Conservation (phyloP, 2,329 filamentous ascomycete species). For the Colletotrichum orbiculare region DNA sequence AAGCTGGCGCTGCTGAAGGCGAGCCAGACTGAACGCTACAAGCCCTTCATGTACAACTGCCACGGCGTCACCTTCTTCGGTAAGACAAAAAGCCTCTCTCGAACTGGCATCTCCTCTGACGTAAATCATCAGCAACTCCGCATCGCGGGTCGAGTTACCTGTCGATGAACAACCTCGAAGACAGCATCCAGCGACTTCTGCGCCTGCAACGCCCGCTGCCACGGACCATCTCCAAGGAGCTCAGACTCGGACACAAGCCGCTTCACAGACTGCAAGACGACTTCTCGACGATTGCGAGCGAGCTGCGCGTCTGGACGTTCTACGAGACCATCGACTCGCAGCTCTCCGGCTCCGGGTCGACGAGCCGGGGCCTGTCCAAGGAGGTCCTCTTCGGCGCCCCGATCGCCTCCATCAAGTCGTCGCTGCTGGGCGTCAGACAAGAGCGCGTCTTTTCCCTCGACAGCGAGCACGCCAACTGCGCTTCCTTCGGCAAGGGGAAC, state of each 20-base stretch:
- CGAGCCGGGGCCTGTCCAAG: constrained; percentile 45
- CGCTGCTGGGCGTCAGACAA: constrained; percentile 60
- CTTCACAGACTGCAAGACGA: constrained; percentile 63
- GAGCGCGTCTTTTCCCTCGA: constrained; percentile 65
- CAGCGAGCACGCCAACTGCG: constrained; percentile 65
- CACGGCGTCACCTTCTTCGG: constrained; percentile 71
- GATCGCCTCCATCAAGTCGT: constrained; percentile 67
- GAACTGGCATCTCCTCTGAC: constrained; percentile 26
- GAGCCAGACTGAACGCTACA: constrained; percentile 49
- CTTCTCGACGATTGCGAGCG: constrained; percentile 67
- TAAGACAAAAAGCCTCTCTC: constrained; percentile 43
- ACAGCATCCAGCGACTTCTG: constrained; percentile 64
- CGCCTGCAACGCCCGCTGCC: constrained; percentile 63
- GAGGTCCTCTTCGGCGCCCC: constrained; percentile 70
- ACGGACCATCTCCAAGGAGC: constrained; percentile 58
- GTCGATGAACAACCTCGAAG: constrained; percentile 65
- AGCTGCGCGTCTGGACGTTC: constrained; percentile 71
- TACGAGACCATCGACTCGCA: constrained; percentile 72
- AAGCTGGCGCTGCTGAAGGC: constrained; percentile 67
- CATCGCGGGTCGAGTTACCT: constrained; percentile 73
- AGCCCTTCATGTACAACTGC: constrained; percentile 63
- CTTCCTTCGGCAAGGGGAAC: constrained; percentile 64
- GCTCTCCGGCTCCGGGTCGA: constrained; percentile 56
- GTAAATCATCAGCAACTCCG: constrained; percentile 58
- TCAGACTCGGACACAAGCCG: constrained; percentile 61